Base-by-base conservation (phyloP, 2,329 filamentous ascomycete species). In the Pseudodiploospora longispora region DNA sequence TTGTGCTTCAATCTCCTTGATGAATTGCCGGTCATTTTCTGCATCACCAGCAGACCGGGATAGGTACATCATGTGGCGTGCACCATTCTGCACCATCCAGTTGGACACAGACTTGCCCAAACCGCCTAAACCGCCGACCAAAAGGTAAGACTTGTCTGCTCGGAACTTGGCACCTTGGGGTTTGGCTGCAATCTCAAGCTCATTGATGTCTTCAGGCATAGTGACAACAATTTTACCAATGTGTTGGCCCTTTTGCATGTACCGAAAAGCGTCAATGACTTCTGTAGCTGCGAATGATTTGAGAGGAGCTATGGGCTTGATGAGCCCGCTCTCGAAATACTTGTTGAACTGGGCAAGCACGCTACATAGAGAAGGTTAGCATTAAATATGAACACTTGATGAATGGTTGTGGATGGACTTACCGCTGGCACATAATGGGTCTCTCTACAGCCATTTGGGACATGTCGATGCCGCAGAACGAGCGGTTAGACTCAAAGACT, bases 401-500 rank as follows among this genome's bases (percentile, higher is more conserved):
- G 19, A 19, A 19, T 19, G 10, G 4, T 3, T 10, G 3, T 6
- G 5, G 31, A 5, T 41, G n/a, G 12, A 46, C 5, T 27, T 33
- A 35, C 4, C n/a, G 10, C 10, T 45, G 35, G 10, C 34, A 39
- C 10, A 36, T n/a, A 7, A 31, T 31, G 1, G 31, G 36, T 6
- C 36, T 34, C 10, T 43, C 41, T 12, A 30, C 27, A 2, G 31
- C 29, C 34, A 46, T 42, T 30, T 38, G 40, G 1, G 35, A 38
- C 40, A 46, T 38, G 30, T 32, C n/a, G 2, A 71, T 47, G 36
- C 59, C 59, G 10, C 52, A 48, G 29, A 64, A 68, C 2, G 56
- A 58, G 0, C 63, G 56, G 4, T 62, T 65, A 1, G 47, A 49
- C 4, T 62, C 54, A 34, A 78, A 77, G 0, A 61, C 57, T 1